Evolutionary conservation across 192 early-diverging fungal genomes (phyloP).

Genomic region (Lobulomyces angularis): DNA sequence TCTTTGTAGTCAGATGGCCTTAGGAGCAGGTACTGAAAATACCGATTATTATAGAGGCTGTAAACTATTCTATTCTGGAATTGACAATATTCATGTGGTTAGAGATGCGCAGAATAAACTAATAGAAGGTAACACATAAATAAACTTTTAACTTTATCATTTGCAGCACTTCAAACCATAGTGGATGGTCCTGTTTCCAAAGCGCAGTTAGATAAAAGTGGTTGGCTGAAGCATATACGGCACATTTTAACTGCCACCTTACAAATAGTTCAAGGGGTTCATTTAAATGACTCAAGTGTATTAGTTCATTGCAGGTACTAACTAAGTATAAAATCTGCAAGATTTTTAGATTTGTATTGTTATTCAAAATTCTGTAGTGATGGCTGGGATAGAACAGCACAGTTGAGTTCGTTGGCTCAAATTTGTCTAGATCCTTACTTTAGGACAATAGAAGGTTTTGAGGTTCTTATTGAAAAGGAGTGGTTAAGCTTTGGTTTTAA

Average conservation of each 20-base stretch:
- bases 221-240: slow-evolving; percentile 80
- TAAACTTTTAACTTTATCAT: slow-evolving; percentile 5
- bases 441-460: slow-evolving; percentile 84
- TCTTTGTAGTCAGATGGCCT: slow-evolving; percentile 80
- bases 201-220: slow-evolving; percentile 49
- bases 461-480: slow-evolving; percentile 87
- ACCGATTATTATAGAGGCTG: slow-evolving; percentile 85
- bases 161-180: slow-evolving; percentile 13
- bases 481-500: slow-evolving; percentile 97
- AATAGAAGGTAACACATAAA: slow-evolving; percentile 52
- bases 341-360: too few species aligned
- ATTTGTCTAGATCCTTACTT: slow-evolving; percentile 93
- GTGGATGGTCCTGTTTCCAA: slow-evolving; percentile 7
- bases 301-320: slow-evolving; percentile 78
- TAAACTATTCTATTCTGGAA: slow-evolving; percentile 76
- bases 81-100: slow-evolving; percentile 98
- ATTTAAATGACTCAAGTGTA: slow-evolving; percentile 64
- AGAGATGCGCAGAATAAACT: slow-evolving; percentile 74
- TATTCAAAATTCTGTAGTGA: slow-evolving; percentile 52
- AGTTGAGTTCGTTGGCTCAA: slow-evolving; percentile 76
- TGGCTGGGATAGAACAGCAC: slow-evolving; percentile 97
- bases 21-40: slow-evolving; percentile 90
- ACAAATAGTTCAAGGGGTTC: slow-evolving; percentile 68
- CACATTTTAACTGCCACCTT: slow-evolving; percentile 67
- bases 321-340: neutral